Evolutionary conservation across 768 basidiomycete genomes (phyloP).

Genomic region (Agrocybe praecox): DNA sequence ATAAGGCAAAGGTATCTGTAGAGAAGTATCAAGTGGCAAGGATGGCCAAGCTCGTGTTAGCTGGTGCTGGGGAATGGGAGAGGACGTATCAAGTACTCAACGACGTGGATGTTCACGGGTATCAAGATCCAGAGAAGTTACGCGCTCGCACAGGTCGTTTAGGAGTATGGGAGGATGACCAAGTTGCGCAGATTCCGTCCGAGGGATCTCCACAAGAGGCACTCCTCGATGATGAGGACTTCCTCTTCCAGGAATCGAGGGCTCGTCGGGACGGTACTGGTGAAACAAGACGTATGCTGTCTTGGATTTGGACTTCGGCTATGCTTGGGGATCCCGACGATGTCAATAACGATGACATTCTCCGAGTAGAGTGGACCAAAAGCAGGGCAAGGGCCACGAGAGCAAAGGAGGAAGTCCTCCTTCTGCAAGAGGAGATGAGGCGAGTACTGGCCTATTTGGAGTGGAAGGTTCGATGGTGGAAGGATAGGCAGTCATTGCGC

Average conservation of each 20-base stretch:
- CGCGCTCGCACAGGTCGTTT: neutral
- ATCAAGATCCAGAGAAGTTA: conserved; percentile 11
- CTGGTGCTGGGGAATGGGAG: conserved; percentile 15
- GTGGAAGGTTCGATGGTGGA: conserved; percentile 2
- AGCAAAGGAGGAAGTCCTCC: neutral
- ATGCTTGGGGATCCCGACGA: neutral
- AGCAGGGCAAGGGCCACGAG: neutral
- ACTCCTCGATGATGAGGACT: neutral
- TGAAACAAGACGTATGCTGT: too few species aligned
- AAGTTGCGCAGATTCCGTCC: neutral
- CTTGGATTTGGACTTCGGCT: conserved; percentile 15
- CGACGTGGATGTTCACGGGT: conserved; percentile 14
- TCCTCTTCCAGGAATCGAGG: neutral
- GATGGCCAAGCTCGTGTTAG: conserved; percentile 8
- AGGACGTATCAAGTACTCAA: neutral
- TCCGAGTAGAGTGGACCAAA: conserved; percentile 1
- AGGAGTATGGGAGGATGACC: conserved; percentile 21
- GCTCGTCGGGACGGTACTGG: conserved; percentile 8
- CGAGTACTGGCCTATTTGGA: neutral
- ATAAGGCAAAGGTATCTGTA: neutral
- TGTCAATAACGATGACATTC: neutral
- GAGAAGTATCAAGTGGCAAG: conserved; percentile 10
- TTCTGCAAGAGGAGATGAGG: conserved; percentile 1
- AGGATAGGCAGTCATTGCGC: neutral
- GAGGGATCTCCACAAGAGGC: neutral